phyloP scores from a whole-genome alignment of 2,329 filamentous ascomycete species.

The Bipolaris oryzae region DNA sequence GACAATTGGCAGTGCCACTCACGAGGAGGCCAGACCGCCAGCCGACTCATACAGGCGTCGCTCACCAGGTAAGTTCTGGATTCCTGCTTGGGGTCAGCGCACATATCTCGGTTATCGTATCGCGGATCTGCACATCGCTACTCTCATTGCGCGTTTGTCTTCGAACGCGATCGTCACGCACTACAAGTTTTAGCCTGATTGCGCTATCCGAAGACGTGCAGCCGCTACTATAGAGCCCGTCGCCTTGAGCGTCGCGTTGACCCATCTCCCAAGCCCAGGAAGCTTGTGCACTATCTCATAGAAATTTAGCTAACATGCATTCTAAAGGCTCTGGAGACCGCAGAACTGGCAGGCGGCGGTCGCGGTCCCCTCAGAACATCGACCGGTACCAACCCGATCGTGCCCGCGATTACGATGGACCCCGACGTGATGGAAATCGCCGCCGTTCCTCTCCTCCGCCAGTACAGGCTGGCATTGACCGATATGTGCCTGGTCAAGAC shows the following conservation, averaged over 20 bases:
- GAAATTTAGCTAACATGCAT: constrained; percentile 7
- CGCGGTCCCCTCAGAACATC: constrained; percentile 72
- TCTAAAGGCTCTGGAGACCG: constrained; percentile 36
- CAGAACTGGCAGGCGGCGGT: constrained; percentile 57
- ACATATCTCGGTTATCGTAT: not conserved
- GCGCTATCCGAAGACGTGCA: not conserved
- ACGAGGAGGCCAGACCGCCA: constrained; percentile 63
- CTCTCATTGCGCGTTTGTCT: not conserved
- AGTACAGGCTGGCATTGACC: constrained; percentile 74
- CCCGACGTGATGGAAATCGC: constrained; percentile 65
- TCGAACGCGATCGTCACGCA: not conserved
- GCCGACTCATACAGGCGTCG: constrained; percentile 60
- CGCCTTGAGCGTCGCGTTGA: not conserved
- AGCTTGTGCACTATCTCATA: not conserved
- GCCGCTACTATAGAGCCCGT: not conserved
- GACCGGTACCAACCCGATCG: constrained; percentile 80
- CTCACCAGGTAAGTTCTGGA: constrained; percentile 67
- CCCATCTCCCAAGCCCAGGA: not conserved
- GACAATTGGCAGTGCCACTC: constrained; percentile 32
- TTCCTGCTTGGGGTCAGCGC: not conserved
- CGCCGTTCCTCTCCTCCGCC: constrained; percentile 65
- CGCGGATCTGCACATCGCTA: not conserved
- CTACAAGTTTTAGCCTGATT: not conserved
- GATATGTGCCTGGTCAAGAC: constrained; percentile 80
- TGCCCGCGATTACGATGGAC: constrained; percentile 70